Percentiles rank a stretch among this genome's conserved stretches.
phyloP scores from a whole-genome alignment of 129 eudicot species.

The Chrysanthemum seticuspe region DNA sequence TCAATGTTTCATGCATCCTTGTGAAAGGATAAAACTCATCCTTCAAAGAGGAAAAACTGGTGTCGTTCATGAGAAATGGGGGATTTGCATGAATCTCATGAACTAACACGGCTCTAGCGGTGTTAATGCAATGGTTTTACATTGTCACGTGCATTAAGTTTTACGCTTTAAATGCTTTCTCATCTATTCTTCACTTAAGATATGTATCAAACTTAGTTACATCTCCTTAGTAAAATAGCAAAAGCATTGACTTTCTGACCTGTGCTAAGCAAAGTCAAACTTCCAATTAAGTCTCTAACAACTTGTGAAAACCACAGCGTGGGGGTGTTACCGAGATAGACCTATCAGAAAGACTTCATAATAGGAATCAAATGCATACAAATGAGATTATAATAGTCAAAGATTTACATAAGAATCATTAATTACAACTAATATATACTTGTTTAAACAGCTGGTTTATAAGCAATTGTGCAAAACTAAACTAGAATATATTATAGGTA shows the following conservation, averaged over 20 bases:
- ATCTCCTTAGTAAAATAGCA: constrained; percentile 15
- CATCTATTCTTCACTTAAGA: constrained; percentile 22
- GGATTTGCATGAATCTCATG: too few species aligned
- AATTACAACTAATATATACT: constrained; percentile 24
- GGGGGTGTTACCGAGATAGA: constrained; percentile 3
- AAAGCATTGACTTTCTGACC: constrained; percentile 23
- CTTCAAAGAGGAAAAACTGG: too few species aligned
- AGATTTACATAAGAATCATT: constrained; percentile 27
- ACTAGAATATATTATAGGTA: constrained; percentile 1
- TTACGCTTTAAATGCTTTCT: constrained; percentile 11
- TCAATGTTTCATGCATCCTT: too few species aligned
- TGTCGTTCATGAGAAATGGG: too few species aligned
- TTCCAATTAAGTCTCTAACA: constrained; percentile 15
- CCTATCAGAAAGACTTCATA: neutral
- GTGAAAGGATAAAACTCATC: too few species aligned
- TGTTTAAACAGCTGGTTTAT: constrained; percentile 31
- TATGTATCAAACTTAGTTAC: constrained; percentile 24
- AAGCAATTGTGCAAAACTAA: constrained; percentile 19
- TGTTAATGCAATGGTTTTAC: too few species aligned
- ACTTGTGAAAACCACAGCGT: constrained; percentile 4
- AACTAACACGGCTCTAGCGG: too few species aligned
- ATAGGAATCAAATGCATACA: constrained; percentile 6
- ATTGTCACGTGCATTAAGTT: too few species aligned
- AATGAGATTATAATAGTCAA: constrained; percentile 32
- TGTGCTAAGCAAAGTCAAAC: constrained; percentile 24